Evolutionary conservation across 2,329 filamentous ascomycete species (phyloP), one percentile per base, ranked within the genome.

Genomic region (Ophiosphaerella herpotricha): DNA sequence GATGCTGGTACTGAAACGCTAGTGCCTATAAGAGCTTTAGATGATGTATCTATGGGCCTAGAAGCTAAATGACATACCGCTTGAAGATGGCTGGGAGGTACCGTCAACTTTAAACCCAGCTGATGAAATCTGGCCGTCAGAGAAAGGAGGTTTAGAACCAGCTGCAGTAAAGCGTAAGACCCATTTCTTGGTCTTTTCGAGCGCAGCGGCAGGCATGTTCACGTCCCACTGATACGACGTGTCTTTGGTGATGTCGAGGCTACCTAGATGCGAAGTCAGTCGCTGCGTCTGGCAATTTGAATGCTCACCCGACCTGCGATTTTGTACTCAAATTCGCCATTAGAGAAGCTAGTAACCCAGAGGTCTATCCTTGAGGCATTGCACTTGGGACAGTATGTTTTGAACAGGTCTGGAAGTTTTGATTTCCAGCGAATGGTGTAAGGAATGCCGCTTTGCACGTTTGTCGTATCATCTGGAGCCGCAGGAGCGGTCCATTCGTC

Each of bases 401-500:
- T 13, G 24, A 56, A 58, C 11, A 9, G 14, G 12, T 47, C 26
- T 48, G 35, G 45, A 21, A 56, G 54, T 31, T 24, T 36, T 43
- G 48, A 29, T 31, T 58, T 58, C 57, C 57, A 60, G 33, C 48
- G 40, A 7, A 60, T 31, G 4, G 57, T 58, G 21, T 54, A 60
- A 39, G 43, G 44, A 16, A 43, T 38, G 40, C 48, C 53, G 37
- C 46, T 57, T 33, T 58, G 50, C 13, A 57, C 39, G n/a, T 39
- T 36, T 50, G 52, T 58, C n/a, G 50, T 52, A 24, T 50, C 48
- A 13, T 61, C 50, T 13, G 55, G 58, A 43, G 43, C 35, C 43
- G 55, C 49, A 23, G 55, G 58, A 35, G 58, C 58, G 36, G 55
- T 57, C 52, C 50, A 61, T 18, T 46, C 45, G 43, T 58, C 55